These are phyloP conservation scores for Aureobasidium sp. DNA, from an alignment of 2,329 filamentous ascomycete genomes.

Conservation along the genomic window DNA sequence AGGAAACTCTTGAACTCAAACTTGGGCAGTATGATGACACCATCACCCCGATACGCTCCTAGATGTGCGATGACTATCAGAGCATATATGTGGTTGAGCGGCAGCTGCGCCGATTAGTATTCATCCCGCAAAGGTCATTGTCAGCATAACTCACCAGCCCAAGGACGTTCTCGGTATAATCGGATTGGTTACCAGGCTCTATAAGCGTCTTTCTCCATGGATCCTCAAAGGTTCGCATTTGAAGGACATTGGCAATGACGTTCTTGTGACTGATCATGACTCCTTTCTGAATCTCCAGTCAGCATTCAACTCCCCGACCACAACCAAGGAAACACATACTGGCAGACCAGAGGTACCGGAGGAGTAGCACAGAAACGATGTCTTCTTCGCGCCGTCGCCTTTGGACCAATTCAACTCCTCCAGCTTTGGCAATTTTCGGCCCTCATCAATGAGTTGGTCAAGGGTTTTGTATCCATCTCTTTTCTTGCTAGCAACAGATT, in stretches of 20 bases:
- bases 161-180: conserved; percentile 47
- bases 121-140: neutral
- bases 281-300: conserved; percentile 51
- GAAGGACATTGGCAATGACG: conserved; percentile 67
- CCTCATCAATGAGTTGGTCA: conserved; percentile 56
- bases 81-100: conserved; percentile 75
- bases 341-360: conserved; percentile 73
- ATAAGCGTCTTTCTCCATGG: conserved; percentile 31
- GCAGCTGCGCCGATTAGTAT: conserved; percentile 34
- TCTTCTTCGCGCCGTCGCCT: conserved; percentile 59
- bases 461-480: conserved; percentile 53
- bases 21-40: conserved; percentile 62
- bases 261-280: conserved; percentile 77
- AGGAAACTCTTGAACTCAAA: conserved; percentile 65
- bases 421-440: conserved; percentile 46
- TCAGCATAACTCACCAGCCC: conserved; percentile 41
- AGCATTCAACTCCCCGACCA: neutral
- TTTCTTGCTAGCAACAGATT: conserved; percentile 41
- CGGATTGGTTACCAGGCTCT: conserved; percentile 33
- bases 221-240: conserved; percentile 48
- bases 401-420: conserved; percentile 48
- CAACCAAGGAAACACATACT: conserved; percentile 35
- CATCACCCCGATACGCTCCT: conserved; percentile 62
- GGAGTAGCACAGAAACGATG: conserved; percentile 71
- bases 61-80: conserved; percentile 62